These are phyloP conservation scores for Clarireedia sp. DNA, from an alignment of 2,329 filamentous ascomycete genomes.

Conservation along the genomic window DNA sequence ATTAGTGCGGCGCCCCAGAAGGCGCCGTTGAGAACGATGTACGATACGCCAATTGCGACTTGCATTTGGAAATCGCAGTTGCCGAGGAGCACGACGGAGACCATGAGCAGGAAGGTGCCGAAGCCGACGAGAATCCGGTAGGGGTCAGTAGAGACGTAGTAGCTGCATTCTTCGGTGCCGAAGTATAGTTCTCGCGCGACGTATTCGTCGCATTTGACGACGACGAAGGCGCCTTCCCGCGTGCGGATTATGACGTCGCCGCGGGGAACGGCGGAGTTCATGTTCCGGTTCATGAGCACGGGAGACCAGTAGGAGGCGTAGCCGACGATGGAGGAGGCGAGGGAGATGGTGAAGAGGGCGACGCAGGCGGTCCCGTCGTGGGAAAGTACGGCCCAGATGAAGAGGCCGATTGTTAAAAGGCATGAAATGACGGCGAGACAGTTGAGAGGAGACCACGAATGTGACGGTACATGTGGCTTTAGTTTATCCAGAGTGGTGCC, in stretches of 20 bases:
- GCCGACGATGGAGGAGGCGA: constrained; percentile 46
- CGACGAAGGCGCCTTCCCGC: constrained; percentile 50
- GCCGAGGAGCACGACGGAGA: constrained; percentile 51
- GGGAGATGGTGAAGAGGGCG: constrained; percentile 44
- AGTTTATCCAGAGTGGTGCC: constrained; percentile 26
- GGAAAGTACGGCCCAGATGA: constrained; percentile 36
- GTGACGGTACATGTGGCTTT: constrained; percentile 42
- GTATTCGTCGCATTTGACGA: constrained; percentile 50
- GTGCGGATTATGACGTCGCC: constrained; percentile 57
- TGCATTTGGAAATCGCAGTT: constrained; percentile 56
- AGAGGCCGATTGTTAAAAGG: constrained; percentile 40
- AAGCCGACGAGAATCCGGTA: constrained; percentile 49
- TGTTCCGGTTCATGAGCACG: constrained; percentile 43
- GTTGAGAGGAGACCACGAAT: constrained; percentile 44
- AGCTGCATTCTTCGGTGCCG: constrained; percentile 52
- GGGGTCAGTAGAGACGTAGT: constrained; percentile 37
- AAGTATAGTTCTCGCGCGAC: constrained; percentile 56
- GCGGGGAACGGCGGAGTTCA: constrained; percentile 37
- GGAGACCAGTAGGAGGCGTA: constrained; percentile 52
- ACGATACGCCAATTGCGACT: constrained; percentile 47
- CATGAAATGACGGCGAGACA: constrained; percentile 45
- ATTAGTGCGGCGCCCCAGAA: constrained; percentile 41
- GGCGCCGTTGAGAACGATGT: constrained; percentile 50
- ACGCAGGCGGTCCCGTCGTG: constrained; percentile 44
- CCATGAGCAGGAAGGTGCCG: constrained; percentile 53